Percentiles rank a stretch among this genome's conserved stretches.
phyloP scores from a whole-genome alignment of 441 rosid species.

The Populus hybrid region DNA sequence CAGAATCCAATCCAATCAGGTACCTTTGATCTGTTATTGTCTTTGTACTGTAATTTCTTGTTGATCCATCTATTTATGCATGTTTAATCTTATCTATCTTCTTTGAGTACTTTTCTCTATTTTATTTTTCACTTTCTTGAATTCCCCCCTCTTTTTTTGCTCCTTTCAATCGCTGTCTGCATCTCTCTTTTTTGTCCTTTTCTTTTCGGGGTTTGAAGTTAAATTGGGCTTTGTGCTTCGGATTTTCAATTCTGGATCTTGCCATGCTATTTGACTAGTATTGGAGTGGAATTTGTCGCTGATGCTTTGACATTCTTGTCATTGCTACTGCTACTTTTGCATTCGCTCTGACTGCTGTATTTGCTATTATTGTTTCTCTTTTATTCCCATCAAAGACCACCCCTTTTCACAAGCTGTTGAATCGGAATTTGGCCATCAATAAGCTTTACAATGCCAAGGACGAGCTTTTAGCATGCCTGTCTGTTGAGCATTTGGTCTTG shows the following conservation, averaged over 20 bases:
- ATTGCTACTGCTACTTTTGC: background rate
- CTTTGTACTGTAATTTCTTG: no score
- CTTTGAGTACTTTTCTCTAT: background rate
- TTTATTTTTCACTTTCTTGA: background rate
- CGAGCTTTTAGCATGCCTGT: background rate
- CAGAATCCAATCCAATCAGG: conserved; percentile 18
- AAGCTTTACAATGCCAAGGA: no score
- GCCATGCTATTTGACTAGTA: no score
- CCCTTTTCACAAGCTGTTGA: background rate
- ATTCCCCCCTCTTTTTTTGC: conserved; percentile 5
- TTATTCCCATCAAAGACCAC: background rate
- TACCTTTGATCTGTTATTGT: conserved; percentile 2
- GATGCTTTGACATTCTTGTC: background rate
- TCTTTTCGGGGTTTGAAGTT: background rate
- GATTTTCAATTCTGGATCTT: background rate
- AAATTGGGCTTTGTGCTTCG: background rate
- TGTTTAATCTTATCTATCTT: no score
- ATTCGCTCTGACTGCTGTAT: background rate
- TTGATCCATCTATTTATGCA: no score
- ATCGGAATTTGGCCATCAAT: background rate
- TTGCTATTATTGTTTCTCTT: background rate
- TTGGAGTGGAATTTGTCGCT: background rate
- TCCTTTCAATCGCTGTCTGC: conserved; percentile 15
- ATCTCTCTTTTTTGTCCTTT: background rate
- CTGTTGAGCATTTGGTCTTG: background rate